Evolutionary conservation across 352 stramenopile genomes (phyloP).

Genomic region (Pythium pectinolyticum): DNA sequence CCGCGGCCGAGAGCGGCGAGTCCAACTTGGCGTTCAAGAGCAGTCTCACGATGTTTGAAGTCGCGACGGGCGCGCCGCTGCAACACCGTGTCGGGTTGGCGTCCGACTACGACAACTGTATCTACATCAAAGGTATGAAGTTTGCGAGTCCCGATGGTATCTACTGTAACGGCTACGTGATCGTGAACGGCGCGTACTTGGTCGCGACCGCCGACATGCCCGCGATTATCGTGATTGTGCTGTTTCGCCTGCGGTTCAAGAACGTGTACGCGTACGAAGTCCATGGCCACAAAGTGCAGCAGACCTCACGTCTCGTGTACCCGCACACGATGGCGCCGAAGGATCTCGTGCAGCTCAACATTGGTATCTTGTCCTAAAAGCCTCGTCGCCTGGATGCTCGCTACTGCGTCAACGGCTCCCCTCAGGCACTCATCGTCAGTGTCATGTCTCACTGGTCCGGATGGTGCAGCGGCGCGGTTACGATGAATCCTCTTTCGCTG

Average conservation of each 20-base stretch:
- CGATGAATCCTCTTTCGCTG: too few species aligned
- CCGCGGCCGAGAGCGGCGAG: too few species aligned
- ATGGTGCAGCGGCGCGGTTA: too few species aligned
- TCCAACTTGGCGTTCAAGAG: too few species aligned
- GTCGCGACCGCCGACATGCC: slow-evolving; percentile 42
- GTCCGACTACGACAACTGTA: slow-evolving; percentile 48
- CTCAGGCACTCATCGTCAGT: too few species aligned
- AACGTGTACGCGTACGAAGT: slow-evolving; percentile 56
- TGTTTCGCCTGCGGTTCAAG: slow-evolving; percentile 35
- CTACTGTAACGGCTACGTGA: slow-evolving; percentile 63
- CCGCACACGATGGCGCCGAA: slow-evolving; percentile 28
- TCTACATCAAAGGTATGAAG: slow-evolving; percentile 39
- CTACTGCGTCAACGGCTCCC: too few species aligned
- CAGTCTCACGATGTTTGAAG: slow-evolving; percentile 19
- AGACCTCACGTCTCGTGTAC: slow-evolving; percentile 29
- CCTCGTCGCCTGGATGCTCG: too few species aligned
- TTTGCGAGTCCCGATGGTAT: slow-evolving; percentile 47
- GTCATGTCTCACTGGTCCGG: too few species aligned
- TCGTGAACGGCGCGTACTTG: slow-evolving; percentile 51
- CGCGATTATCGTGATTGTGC: slow-evolving; percentile 44
- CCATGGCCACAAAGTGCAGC: slow-evolving; percentile 24
- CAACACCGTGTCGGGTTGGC: slow-evolving; percentile 30
- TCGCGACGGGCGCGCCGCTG: slow-evolving; percentile 22
- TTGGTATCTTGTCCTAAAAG: slow-evolving; percentile 26
- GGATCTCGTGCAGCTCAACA: slow-evolving; percentile 28